Conservation (phyloP, 768 basidiomycete genomes). For the Porphyrellus cyaneotinctus region DNA sequence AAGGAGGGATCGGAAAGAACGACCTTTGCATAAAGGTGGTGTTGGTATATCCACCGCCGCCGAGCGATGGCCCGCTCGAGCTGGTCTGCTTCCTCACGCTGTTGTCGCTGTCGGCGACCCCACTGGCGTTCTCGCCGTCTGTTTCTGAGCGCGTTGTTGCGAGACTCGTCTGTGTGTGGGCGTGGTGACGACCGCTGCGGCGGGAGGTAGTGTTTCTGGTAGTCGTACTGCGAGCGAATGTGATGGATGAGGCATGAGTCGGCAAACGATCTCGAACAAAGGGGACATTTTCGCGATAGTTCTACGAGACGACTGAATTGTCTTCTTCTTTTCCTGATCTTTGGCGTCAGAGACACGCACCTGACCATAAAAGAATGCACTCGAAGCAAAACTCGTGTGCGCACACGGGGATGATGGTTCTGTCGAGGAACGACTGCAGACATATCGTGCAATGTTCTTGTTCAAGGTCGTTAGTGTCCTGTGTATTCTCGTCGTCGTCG, state of each 20-base stretch:
- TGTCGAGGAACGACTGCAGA: constrained; percentile 69
- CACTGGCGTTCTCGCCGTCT: constrained; percentile 46
- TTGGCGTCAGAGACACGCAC: constrained; percentile 37
- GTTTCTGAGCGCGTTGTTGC: constrained; percentile 27
- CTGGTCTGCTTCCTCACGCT: constrained; percentile 58
- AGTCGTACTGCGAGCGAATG: constrained; percentile 75
- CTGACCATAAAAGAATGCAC: constrained; percentile 83
- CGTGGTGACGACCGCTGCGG: constrained; percentile 55
- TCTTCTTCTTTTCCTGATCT: neutral
- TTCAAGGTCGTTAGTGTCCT: neutral
- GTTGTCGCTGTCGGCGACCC: constrained; percentile 50
- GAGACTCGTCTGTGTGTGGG: constrained; percentile 30
- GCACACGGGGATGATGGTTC: constrained; percentile 78
- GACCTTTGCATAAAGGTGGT: constrained; percentile 83
- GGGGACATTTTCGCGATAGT: constrained; percentile 74
- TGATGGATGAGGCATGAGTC: constrained; percentile 72
- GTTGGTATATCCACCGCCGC: constrained; percentile 76
- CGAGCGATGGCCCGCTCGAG: constrained; percentile 71
- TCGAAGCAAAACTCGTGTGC: constrained; percentile 95
- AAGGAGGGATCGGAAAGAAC: constrained; percentile 16
- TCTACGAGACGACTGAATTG: constrained; percentile 35
- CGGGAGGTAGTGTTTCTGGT: constrained; percentile 72
- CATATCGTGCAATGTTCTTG: constrained; percentile 76
- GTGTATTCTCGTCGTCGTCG: neutral
- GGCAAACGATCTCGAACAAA: constrained; percentile 66